Conservation (phyloP, 768 basidiomycete genomes). For the Lepiota brunneoincarnata region DNA sequence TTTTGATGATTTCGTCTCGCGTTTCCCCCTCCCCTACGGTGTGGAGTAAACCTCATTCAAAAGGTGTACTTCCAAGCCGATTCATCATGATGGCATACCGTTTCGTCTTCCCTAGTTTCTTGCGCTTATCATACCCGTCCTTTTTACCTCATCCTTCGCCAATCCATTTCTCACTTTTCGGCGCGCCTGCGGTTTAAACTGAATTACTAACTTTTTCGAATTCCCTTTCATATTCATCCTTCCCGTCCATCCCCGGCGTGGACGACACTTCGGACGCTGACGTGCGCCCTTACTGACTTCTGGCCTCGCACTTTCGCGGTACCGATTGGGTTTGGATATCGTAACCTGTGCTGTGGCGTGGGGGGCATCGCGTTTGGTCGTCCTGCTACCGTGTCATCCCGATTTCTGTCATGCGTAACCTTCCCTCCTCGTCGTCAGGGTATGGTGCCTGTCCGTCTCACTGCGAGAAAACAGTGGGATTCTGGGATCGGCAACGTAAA, state of each 20-base stretch:
- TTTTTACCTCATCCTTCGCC: not conserved
- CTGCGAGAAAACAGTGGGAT: slow-evolving; percentile 34
- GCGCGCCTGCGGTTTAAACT: slow-evolving; percentile 1
- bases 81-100: slow-evolving; percentile 5
- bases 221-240: not conserved
- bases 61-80: not conserved
- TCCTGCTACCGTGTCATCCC: not conserved
- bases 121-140: not conserved
- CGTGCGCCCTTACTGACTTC: not conserved
- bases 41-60: not conserved
- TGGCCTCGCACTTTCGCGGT: not conserved
- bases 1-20: not conserved
- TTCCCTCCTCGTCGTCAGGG: slow-evolving; percentile 24
- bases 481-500: slow-evolving; percentile 53
- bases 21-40: not conserved
- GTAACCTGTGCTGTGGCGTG: not conserved
- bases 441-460: slow-evolving; percentile 64
- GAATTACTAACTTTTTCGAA: slow-evolving; percentile 8
- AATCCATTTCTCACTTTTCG: slow-evolving; percentile 1
- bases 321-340: not conserved
- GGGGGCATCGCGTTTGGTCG: not conserved
- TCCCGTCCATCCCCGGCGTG: not conserved
- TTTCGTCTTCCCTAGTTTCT: slow-evolving; percentile 11
- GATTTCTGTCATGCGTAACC: not conserved
- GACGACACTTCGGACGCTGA: slow-evolving; percentile 1